Conservation (phyloP, 2,329 filamentous ascomycete genomes). For the Diaporthe velutina region DNA sequence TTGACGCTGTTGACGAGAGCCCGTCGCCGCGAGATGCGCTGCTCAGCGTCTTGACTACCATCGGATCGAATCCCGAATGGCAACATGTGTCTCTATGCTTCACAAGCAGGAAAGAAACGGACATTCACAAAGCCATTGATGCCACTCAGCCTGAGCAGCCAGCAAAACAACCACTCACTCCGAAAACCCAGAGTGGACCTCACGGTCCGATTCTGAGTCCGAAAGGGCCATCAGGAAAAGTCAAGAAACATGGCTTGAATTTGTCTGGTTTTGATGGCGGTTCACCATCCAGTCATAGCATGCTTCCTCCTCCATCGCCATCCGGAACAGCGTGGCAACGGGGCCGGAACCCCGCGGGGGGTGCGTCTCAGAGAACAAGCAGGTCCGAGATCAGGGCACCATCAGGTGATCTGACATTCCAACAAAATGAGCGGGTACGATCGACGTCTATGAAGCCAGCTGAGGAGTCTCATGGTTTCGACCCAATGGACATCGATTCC, state of each 20-base stretch:
- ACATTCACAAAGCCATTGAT: background rate
- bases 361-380: background rate
- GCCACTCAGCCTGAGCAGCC: background rate
- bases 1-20: constrained; percentile 33
- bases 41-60: constrained; percentile 20
- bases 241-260: background rate
- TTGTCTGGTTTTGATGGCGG: background rate
- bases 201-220: background rate
- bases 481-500: background rate
- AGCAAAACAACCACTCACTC: no score
- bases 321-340: background rate
- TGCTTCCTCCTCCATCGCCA: background rate
- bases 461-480: background rate
- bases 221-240: background rate
- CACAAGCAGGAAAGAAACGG: constrained; percentile 13
- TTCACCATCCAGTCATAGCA: background rate
- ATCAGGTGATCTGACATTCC: no score
- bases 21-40: background rate
- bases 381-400: background rate
- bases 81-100: constrained; percentile 18
- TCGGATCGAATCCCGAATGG: background rate
- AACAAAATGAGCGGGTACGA: background rate
- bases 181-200: no score
- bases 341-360: background rate
- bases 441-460: background rate